Conservation (phyloP, 1,284 basidiomycete species). For the Cronartium ribicola region DNA sequence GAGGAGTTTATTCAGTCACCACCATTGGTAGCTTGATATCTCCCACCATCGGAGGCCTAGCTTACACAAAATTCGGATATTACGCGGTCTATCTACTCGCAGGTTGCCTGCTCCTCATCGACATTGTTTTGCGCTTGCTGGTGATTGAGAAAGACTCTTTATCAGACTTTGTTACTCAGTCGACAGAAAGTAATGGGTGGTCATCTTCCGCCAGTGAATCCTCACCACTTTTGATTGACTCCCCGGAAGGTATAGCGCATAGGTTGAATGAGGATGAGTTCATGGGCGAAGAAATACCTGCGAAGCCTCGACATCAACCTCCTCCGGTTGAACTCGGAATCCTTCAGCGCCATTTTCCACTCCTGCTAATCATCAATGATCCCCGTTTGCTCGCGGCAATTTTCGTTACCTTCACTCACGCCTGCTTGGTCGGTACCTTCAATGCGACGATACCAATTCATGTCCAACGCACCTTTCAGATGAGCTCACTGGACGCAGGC, state of each 20-base stretch:
- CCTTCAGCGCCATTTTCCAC: slow-evolving; percentile 17
- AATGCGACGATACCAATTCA: slow-evolving; percentile 39
- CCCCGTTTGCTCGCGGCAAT: slow-evolving; percentile 21
- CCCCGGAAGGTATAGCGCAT: neutral
- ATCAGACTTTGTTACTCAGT: neutral
- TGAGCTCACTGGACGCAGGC: slow-evolving; percentile 21
- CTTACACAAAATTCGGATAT: slow-evolving; percentile 30
- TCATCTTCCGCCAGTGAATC: neutral
- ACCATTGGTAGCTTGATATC: slow-evolving; percentile 21
- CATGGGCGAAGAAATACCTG: slow-evolving; percentile 12
- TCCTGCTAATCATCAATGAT: slow-evolving; percentile 16
- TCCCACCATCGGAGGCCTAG: slow-evolving; percentile 34
- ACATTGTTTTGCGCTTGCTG: slow-evolving; percentile 29
- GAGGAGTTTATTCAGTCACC: slow-evolving; percentile 22
- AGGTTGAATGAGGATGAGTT: neutral
- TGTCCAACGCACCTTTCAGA: slow-evolving; percentile 13
- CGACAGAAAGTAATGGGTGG: neutral
- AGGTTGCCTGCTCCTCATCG: slow-evolving; percentile 17
- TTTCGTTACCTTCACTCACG: slow-evolving; percentile 35
- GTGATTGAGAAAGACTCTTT: slow-evolving; percentile 22
- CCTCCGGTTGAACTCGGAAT: neutral
- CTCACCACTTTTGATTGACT: neutral
- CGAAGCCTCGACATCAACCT: neutral
- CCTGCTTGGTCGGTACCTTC: slow-evolving; percentile 27
- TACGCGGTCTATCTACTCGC: slow-evolving; percentile 33